These are phyloP conservation scores for Spongospora subterranea DNA, from an alignment of 208 protist species.

Conservation along the genomic window DNA sequence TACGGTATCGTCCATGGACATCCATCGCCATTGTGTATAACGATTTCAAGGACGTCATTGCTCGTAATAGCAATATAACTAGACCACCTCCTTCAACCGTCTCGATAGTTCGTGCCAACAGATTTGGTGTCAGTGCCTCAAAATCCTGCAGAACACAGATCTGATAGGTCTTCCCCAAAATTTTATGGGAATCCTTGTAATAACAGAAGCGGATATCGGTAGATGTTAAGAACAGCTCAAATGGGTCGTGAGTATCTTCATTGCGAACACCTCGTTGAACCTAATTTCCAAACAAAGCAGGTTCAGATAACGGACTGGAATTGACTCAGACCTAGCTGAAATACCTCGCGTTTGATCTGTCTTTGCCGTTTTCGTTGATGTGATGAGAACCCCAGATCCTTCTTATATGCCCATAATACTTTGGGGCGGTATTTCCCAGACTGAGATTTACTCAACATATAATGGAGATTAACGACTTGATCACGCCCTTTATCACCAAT, in stretches of 20 bases:
- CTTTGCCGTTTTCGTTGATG: constrained; percentile 80
- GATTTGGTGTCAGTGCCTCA: constrained; percentile 98
- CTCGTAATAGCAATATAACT: constrained; percentile 95
- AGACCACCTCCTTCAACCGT: constrained; percentile 96
- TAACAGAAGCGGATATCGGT: constrained; percentile 98
- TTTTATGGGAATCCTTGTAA: constrained; percentile 97
- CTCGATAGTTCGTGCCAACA: constrained; percentile 98
- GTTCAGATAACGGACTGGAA: too few species aligned
- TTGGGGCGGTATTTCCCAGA: constrained; percentile 91
- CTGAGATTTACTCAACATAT: constrained; percentile 94
- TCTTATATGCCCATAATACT: constrained; percentile 99
- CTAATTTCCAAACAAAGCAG: constrained; percentile 10
- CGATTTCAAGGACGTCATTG: constrained; percentile 91
- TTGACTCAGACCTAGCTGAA: too few species aligned
- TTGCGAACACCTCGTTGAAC: constrained; percentile 83
- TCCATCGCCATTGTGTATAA: constrained; percentile 99
- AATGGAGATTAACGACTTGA: constrained; percentile 96
- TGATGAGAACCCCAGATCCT: constrained; percentile 95
- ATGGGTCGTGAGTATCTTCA: constrained; percentile 91
- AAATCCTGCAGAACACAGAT: constrained; percentile 99
- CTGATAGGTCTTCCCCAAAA: constrained; percentile 98
- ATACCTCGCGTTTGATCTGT: constrained; percentile 79
- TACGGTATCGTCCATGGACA: constrained; percentile 83
- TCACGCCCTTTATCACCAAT: constrained; percentile 95
- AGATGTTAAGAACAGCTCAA: constrained; percentile 96